phyloP scores from a whole-genome alignment of 1,139 yeast species.

The Candida sp. region DNA sequence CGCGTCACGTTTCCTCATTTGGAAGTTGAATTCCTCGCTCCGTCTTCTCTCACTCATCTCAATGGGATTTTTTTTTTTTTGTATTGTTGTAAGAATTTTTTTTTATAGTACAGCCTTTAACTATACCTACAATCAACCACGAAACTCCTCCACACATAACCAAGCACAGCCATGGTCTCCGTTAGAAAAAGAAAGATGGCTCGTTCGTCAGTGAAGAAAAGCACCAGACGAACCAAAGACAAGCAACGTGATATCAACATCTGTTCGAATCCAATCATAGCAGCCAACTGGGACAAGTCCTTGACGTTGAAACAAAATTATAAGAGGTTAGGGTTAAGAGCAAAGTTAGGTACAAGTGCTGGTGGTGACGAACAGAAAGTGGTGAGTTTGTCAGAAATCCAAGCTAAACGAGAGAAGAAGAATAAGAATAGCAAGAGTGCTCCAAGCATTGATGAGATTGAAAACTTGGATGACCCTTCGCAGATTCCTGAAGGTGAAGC shows the following conservation, averaged over 20 bases:
- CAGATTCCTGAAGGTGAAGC: constrained; percentile 84
- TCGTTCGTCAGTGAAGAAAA: constrained; percentile 69
- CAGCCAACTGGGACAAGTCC: constrained; percentile 87
- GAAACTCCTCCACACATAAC: neutral
- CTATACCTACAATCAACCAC: neutral
- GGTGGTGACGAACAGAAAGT: constrained; percentile 69
- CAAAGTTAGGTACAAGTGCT: constrained; percentile 66
- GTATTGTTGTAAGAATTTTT: neutral
- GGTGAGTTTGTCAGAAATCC: constrained; percentile 36
- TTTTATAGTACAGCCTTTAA: neutral
- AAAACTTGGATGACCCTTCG: constrained; percentile 52
- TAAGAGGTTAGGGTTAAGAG: constrained; percentile 72
- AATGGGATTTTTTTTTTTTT: neutral
- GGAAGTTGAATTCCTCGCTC: neutral
- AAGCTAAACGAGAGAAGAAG: constrained; percentile 18
- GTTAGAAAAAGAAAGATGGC: constrained; percentile 90
- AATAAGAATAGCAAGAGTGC: constrained; percentile 28
- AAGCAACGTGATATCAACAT: constrained; percentile 68
- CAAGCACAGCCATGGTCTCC: constrained; percentile 55
- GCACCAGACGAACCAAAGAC: constrained; percentile 71
- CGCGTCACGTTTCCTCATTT: neutral
- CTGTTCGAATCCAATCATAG: constrained; percentile 78
- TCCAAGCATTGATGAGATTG: constrained; percentile 41
- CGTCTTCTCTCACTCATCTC: constrained; percentile 5
- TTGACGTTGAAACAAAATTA: constrained; percentile 86